Conservation (phyloP, 495 filamentous ascomycete species). For the Acidomyces sp. region DNA sequence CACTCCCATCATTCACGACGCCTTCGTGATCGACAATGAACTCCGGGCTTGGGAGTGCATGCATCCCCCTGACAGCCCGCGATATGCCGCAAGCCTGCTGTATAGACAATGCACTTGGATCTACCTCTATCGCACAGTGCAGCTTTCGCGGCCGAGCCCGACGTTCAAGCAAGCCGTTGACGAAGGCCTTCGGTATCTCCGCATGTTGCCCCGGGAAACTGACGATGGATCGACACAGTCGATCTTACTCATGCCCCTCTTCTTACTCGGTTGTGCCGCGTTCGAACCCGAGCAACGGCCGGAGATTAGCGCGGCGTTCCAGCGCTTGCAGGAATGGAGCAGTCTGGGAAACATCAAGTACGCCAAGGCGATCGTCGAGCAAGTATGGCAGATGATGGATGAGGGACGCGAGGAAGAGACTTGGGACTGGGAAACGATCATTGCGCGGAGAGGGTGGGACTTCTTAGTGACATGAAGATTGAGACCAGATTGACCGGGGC, state of each 20-base stretch:
- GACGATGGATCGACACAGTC: slow-evolving; percentile 45
- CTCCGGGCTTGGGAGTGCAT: slow-evolving; percentile 65
- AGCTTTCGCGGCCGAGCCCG: slow-evolving; percentile 53
- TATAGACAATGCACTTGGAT: slow-evolving; percentile 89
- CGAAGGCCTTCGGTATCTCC: slow-evolving; percentile 53
- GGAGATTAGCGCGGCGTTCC: slow-evolving; percentile 54
- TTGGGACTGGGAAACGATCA: slow-evolving; percentile 88
- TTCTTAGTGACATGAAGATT: slow-evolving; percentile 57
- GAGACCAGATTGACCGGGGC: too few species aligned
- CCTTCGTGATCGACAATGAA: slow-evolving; percentile 61
- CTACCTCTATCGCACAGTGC: slow-evolving; percentile 75
- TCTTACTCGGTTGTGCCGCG: slow-evolving; percentile 76
- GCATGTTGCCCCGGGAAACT: slow-evolving; percentile 47
- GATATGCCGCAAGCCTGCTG: slow-evolving; percentile 63
- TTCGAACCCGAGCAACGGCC: slow-evolving; percentile 58
- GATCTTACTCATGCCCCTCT: slow-evolving; percentile 75
- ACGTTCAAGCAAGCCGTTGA: slow-evolving; percentile 55
- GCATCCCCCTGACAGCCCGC: slow-evolving; percentile 54
- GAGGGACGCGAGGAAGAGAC: slow-evolving; percentile 52
- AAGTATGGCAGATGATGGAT: slow-evolving; percentile 76
- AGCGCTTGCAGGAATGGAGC: slow-evolving; percentile 60
- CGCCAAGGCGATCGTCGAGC: slow-evolving; percentile 60
- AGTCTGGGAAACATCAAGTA: slow-evolving; percentile 69
- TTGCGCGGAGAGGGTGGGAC: slow-evolving; percentile 62
- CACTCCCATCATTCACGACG: slow-evolving; percentile 59